Evolutionary conservation across 192 early-diverging fungal genomes (phyloP), one percentile per base, ranked within the genome.

Genomic region (Phlyctochytrium bullatum): DNA sequence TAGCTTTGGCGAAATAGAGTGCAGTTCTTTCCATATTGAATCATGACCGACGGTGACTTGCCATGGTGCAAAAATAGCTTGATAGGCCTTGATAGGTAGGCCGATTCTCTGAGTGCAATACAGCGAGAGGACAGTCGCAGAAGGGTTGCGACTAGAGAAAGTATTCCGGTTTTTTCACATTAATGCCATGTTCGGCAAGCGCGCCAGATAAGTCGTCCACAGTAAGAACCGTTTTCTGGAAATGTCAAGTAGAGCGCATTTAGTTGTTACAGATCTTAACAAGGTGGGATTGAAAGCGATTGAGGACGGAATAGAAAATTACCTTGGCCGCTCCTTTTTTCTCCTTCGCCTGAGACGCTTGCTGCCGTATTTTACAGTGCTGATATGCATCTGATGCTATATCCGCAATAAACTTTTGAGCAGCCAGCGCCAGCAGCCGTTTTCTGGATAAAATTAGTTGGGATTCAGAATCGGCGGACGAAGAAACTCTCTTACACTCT

Each of bases 121-220:
- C n/a, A n/a, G n/a, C n/a, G n/a, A n/a, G n/a, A n/a, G n/a, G n/a
- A n/a, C n/a, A n/a, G n/a, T n/a, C n/a, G n/a, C n/a, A n/a, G n/a
- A n/a, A n/a, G n/a, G n/a, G n/a, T n/a, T n/a, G n/a, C n/a, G n/a
- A n/a, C n/a, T n/a, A n/a, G n/a, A n/a, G n/a, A n/a, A 57, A 97
- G 77, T 94, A 96, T 23, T 98, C 95, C 4, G 95, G 97, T 64
- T 97, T 98, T 71, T 91, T 93, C 59, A 96, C 84, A 64, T 94
- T 96, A 61, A 98, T 88, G 35, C 97, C 97, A 61, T 97, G 93
- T 70, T 96, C 94, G 0, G 86, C 80, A 34, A 97, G 74, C 2
- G 95, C 97, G 20, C 89, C 86, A 3, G 91, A 84, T 52, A 98
- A 79, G 73, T 97, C 97, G 35, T 98, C 95, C 87, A 96, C 91